Conservation (phyloP, 352 stramenopile species). For the Globisporangium nunn region DNA sequence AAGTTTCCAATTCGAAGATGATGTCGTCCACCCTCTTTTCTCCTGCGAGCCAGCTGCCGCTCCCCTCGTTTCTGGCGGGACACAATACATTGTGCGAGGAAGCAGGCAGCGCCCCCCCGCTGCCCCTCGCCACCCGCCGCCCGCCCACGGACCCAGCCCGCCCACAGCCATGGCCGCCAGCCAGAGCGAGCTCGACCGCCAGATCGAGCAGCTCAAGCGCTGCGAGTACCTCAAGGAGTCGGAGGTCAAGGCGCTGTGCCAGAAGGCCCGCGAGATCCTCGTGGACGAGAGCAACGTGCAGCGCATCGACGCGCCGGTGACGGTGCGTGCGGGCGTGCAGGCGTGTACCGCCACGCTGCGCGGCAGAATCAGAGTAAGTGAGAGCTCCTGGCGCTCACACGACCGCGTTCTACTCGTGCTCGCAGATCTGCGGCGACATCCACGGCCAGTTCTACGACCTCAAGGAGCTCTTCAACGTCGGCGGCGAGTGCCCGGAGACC, state of each 20-base stretch:
- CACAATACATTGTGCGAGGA: too few relatives aligned
- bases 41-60: too few relatives aligned
- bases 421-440: conserved; percentile 92
- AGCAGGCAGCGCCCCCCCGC: background rate
- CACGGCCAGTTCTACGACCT: conserved; percentile 90
- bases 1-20: too few relatives aligned
- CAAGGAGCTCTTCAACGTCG: conserved; percentile 97
- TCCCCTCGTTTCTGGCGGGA: too few relatives aligned
- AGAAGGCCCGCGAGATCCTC: conserved; percentile 97
- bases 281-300: conserved; percentile 99
- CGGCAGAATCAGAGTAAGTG: background rate
- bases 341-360: too few relatives aligned
- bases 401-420: conserved; percentile 99
- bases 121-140: background rate
- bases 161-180: conserved; percentile 49
- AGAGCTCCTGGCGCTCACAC: conserved; percentile 94
- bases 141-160: too few relatives aligned
- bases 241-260: conserved; percentile 97
- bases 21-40: too few relatives aligned
- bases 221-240: conserved; percentile 98
- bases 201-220: conserved; percentile 89
- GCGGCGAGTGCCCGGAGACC: conserved; percentile 96
- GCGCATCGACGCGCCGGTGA: conserved; percentile 97
- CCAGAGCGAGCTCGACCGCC: conserved; percentile 80
- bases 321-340: conserved; percentile 69